phyloP scores from a whole-genome alignment of 805 yeast genomes.

The Candida sonorensis region DNA sequence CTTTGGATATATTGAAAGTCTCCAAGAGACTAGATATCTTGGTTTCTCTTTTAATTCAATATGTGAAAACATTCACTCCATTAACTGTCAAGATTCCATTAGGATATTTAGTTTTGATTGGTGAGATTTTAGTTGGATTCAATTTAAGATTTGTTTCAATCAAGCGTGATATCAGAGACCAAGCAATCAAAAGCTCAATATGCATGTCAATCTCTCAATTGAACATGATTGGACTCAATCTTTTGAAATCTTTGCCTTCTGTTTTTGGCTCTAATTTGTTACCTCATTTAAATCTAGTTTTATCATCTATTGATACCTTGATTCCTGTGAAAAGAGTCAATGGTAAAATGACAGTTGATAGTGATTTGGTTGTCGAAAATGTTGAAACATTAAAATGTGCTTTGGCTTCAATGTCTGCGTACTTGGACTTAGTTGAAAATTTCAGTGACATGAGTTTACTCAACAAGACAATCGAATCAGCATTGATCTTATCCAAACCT shows the following conservation, averaged over 20 bases:
- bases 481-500: conserved; percentile 39
- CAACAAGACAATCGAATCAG: conserved; percentile 51
- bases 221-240: conserved; percentile 37
- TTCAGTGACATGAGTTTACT: conserved; percentile 44
- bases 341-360: conserved; percentile 34
- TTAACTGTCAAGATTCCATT: conserved; percentile 49
- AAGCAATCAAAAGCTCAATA: conserved; percentile 38
- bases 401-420: conserved; percentile 22
- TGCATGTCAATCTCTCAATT: conserved; percentile 35
- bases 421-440: conserved; percentile 16
- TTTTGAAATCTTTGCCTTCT: conserved; percentile 32
- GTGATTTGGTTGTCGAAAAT: conserved; percentile 24
- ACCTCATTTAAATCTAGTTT: conserved; percentile 43
- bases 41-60: conserved; percentile 37
- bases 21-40: conserved; percentile 45
- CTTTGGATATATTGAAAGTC: conserved; percentile 43
- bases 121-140: conserved; percentile 50
- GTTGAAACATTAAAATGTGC: conserved; percentile 25
- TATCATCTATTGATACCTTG: conserved; percentile 49
- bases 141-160: conserved; percentile 49
- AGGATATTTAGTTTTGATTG: conserved; percentile 45
- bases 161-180: conserved; percentile 54
- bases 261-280: conserved; percentile 30
- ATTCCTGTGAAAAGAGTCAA: conserved; percentile 44
- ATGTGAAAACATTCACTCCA: conserved; percentile 46